Evolutionary conservation across 2,329 filamentous ascomycete genomes (phyloP), one percentile per base, ranked within the genome.

Genomic region (Penicillium crustosum): DNA sequence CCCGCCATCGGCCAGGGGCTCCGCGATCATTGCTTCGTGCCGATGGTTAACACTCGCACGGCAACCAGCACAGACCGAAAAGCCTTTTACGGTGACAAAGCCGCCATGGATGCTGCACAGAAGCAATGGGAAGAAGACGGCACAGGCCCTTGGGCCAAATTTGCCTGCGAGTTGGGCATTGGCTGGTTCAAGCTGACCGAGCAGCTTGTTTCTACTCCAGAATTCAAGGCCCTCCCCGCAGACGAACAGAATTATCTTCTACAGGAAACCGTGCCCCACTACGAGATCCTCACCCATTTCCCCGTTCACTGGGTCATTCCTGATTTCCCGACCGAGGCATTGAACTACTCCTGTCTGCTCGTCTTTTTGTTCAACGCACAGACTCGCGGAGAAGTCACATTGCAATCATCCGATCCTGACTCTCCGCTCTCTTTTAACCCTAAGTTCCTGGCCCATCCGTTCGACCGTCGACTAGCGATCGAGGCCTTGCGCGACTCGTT

Each of bases 301-400:
- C 77, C 78, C 1, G 63, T 79, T 7, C 80, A 81, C 61, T 78
- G 66, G 49, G 69, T 74, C 48, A 61, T 78, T 0, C 80, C 80
- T 0, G 68, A 71, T 1, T 76, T 80, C 49, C 59, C 61, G 21
- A 61, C 61, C 6, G 45, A 67, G 9, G 68, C 71, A 17, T 69
- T 79, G n/a, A 76, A 75, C 70, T 81, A 81, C 63, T 73, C 76
- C 1, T 78, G 73, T 39, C 58, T 82, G 10, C 61, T 79, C 0
- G 74, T 81, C 2, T 83, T 83, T 61, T 61, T 80, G 19, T 81
- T 82, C 71, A 83, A 87, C 65, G 77, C 81, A 0, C 82, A 86
- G 66, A 78, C 76, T 41, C 73, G 74, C 36, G 85, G 85, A 19
- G 75, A 78, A 31, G 79, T 84, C 0, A 81, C 74, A 0, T 75